Evolutionary conservation across 2,329 filamentous ascomycete genomes (phyloP).

Genomic region (Ophiostoma tasmaniense): DNA sequence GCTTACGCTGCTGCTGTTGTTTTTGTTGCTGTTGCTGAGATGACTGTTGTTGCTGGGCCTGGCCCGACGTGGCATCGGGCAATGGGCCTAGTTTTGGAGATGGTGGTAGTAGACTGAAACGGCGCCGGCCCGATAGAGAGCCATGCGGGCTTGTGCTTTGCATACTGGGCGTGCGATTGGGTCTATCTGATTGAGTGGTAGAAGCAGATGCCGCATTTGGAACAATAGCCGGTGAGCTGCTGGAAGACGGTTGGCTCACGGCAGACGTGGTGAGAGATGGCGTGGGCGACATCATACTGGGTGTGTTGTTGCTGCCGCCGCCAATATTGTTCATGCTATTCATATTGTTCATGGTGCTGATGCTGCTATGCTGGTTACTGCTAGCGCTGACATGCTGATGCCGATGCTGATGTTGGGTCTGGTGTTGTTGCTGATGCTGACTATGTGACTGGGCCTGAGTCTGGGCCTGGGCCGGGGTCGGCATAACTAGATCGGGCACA

Average conservation of each 20-base stretch:
- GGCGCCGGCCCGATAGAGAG: not conserved
- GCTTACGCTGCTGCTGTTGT: not conserved
- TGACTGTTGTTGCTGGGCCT: not conserved
- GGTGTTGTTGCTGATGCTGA: not conserved
- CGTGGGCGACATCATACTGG: not conserved
- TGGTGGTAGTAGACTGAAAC: not conserved
- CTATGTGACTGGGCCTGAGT: not conserved
- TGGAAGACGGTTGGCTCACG: not conserved
- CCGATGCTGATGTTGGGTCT: not conserved
- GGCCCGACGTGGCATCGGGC: not conserved
- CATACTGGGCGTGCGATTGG: not conserved
- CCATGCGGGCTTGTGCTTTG: not conserved
- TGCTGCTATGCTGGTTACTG: not conserved
- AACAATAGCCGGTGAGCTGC: not conserved
- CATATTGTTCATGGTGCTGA: not conserved
- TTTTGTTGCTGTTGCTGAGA: not conserved
- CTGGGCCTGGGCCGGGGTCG: not conserved
- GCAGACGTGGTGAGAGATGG: not conserved
- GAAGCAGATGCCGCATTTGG: not conserved
- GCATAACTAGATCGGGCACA: not conserved
- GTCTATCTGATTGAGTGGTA: not conserved
- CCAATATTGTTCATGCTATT: not conserved
- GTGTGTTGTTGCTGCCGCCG: not conserved
- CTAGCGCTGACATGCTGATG: slow-evolving; percentile 1
- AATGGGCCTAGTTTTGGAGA: not conserved